Base-by-base conservation (phyloP, 495 filamentous ascomycete species). In the Xylona heveae region DNA sequence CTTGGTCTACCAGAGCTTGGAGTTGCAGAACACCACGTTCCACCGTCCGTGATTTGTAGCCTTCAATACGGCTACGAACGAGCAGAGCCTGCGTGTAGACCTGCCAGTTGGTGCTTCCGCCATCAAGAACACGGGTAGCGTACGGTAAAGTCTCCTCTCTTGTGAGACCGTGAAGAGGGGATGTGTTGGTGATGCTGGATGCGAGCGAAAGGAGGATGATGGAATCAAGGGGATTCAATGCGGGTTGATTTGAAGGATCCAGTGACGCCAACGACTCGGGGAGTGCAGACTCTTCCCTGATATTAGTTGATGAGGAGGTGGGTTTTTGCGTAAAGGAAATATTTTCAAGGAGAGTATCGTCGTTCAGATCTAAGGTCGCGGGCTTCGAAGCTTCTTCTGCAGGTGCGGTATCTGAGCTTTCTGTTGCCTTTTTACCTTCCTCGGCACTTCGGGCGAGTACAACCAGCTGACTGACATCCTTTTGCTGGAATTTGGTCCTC, bases 71-170 rank as follows among this genome's bases (percentile, higher is more conserved):
- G 45, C 79, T 85, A 26, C 88, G 67, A 4, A 93, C 71, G 2
- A 95, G 57, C 4, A 99, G 54, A 1, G 78, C 88, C 44, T 94
- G 80, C 0, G 88, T 94, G 47, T 99, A 95, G 14, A 93, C 73
- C 50, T 95, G 90, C 88, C 88, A 99, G 50, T 95, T 95, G 2
- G 81, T 82, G 40, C 77, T 76, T 29, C 83, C 80, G 33, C 88
- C 82, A 10, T 76, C 63, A 13, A 99, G 63, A 0, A 95, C 90
- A 12, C 88, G 69, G 14, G 71, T 73, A 4, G 84, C 90, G 48
- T 82, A 95, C 0, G 88, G 88, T 10, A 83, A 52, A 22, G 92
- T 84, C 50, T 93, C 81, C 47, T 99, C 90, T 14, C 82, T 64
- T 0, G 83, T 95, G 18, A 95, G 59, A 1, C 77, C 76, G 47